Conservation (phyloP, 2,329 filamentous ascomycete species). For the Exophiala dermatitidis region DNA sequence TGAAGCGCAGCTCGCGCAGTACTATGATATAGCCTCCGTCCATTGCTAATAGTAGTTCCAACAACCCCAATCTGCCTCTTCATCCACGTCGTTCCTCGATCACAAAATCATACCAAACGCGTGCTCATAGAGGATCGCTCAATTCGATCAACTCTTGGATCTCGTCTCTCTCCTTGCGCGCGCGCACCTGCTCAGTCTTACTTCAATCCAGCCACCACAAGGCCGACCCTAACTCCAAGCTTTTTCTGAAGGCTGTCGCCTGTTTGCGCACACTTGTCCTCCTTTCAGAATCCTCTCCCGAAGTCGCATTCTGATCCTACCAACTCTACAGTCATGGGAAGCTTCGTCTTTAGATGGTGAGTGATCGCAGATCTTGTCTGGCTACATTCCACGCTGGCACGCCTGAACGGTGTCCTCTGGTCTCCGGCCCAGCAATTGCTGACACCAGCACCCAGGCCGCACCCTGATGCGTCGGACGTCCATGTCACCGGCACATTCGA, state of each 20-base stretch:
- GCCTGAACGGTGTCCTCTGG: slow-evolving; percentile 4
- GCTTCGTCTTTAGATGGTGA: slow-evolving; percentile 27
- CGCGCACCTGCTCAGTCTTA: neutral
- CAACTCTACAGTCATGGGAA: slow-evolving; percentile 21
- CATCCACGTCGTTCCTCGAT: neutral
- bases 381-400: neutral
- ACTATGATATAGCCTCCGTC: neutral
- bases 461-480: slow-evolving; percentile 69
- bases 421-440: slow-evolving; percentile 5
- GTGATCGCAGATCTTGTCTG: slow-evolving; percentile 4
- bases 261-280: slow-evolving; percentile 3
- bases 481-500: slow-evolving; percentile 96
- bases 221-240: slow-evolving; percentile 28
- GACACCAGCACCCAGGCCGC: slow-evolving; percentile 55
- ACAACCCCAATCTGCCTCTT: neutral
- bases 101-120: neutral
- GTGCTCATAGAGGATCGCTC: neutral
- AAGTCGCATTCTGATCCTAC: neutral
- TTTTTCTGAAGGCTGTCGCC: slow-evolving; percentile 18
- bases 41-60: neutral
- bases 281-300: neutral
- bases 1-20: neutral
- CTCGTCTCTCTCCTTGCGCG: neutral
- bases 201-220: neutral
- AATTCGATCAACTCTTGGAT: neutral